Evolutionary conservation across 768 basidiomycete species (phyloP).

Genomic region (Tulasnella sp.): DNA sequence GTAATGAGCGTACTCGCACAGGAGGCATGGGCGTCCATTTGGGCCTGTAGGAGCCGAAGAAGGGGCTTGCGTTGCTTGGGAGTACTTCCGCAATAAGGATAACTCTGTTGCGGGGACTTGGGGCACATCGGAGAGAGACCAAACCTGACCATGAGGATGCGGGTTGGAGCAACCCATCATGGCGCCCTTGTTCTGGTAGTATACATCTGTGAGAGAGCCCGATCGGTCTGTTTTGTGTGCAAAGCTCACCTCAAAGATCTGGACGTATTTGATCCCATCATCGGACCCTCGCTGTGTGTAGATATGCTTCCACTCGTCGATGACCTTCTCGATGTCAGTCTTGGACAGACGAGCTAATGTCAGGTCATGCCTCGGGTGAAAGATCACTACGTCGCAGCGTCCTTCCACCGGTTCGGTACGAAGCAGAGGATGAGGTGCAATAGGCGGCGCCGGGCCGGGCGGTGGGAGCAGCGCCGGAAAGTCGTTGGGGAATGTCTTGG

Average conservation of each 20-base stretch:
- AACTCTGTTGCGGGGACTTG: slow-evolving; percentile 60
- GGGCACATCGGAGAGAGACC: slow-evolving; percentile 67
- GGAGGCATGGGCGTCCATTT: slow-evolving; percentile 49
- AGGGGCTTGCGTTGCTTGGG: slow-evolving; percentile 27
- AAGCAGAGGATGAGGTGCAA: slow-evolving; percentile 48
- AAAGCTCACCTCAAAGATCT: slow-evolving; percentile 71
- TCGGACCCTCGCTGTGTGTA: slow-evolving; percentile 48
- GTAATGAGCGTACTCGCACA: slow-evolving; percentile 67
- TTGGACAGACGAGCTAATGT: slow-evolving; percentile 57
- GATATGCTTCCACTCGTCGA: slow-evolving; percentile 62
- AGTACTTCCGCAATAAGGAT: slow-evolving; percentile 40
- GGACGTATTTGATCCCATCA: slow-evolving; percentile 67
- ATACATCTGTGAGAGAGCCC: slow-evolving; percentile 18
- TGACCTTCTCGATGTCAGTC: slow-evolving; percentile 48
- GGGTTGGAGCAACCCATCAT: slow-evolving; percentile 96
- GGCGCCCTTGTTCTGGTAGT: slow-evolving; percentile 87
- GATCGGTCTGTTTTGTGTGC: background rate
- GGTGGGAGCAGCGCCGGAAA: slow-evolving; percentile 67
- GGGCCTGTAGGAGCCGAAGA: slow-evolving; percentile 46
- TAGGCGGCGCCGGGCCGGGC: slow-evolving; percentile 44
- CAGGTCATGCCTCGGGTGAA: slow-evolving; percentile 76
- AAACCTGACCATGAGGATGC: slow-evolving; percentile 87
- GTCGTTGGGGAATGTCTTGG: slow-evolving; percentile 58
- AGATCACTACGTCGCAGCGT: slow-evolving; percentile 78
- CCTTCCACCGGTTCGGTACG: slow-evolving; percentile 60